These are phyloP conservation scores for Aotearoamyces nothofagi DNA, from an alignment of 2,329 filamentous ascomycete genomes.

Conservation along the genomic window DNA sequence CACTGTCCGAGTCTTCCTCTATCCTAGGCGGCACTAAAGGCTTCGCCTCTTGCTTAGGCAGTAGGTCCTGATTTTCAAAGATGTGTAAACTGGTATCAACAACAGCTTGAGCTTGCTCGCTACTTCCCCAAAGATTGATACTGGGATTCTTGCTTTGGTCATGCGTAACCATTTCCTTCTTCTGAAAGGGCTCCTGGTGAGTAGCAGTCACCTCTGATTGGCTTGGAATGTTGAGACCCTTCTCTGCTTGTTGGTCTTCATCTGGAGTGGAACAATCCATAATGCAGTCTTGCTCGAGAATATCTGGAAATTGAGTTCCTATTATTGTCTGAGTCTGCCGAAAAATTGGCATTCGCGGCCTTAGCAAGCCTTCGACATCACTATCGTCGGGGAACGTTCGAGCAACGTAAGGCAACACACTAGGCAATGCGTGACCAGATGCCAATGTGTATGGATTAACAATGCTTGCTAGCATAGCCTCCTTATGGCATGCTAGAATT, in stretches of 20 bases:
- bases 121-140: no score
- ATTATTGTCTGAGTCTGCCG: background rate
- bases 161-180: background rate
- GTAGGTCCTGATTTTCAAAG: background rate
- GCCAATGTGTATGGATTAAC: constrained; percentile 58
- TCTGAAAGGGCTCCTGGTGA: background rate
- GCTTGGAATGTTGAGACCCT: background rate
- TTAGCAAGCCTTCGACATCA: constrained; percentile 54
- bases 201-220: background rate
- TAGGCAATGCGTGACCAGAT: constrained; percentile 49
- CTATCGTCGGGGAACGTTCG: constrained; percentile 46
- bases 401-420: constrained; percentile 66
- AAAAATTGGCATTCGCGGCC: constrained; percentile 32
- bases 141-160: no score
- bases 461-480: constrained; percentile 68
- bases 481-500: constrained; percentile 51
- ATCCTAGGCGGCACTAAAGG: background rate
- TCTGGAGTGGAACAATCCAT: background rate
- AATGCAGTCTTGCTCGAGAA: background rate
- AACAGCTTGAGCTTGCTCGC: background rate
- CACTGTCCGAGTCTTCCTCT: background rate
- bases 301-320: background rate
- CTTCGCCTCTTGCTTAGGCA: no score
- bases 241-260: background rate
- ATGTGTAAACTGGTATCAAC: background rate